Conservation (phyloP, 176 grass and related monocot genomes). For the Bolboschoenus planiculmis region DNA sequence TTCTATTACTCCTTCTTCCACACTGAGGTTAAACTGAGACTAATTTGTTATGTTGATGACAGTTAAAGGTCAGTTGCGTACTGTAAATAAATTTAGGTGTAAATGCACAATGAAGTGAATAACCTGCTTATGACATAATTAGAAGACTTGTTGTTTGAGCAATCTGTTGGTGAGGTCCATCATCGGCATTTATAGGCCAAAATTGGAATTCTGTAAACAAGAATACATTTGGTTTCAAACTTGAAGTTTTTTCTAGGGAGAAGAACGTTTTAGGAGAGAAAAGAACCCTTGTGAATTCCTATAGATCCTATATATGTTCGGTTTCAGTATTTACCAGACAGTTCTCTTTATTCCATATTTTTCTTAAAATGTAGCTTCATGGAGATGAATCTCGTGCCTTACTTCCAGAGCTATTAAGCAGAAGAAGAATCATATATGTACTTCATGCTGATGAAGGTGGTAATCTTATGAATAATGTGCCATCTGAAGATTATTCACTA, state of each 20-base stretch:
- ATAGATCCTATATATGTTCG: neutral
- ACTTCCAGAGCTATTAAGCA: constrained; percentile 39
- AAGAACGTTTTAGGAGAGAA: neutral
- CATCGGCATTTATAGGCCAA: neutral
- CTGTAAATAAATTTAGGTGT: neutral
- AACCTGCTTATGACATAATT: neutral
- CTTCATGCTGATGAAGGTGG: constrained; percentile 67
- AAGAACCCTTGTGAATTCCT: neutral
- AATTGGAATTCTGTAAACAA: neutral
- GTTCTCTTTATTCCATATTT: neutral
- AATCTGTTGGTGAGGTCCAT: neutral
- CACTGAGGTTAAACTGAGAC: neutral
- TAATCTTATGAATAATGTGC: constrained; percentile 53
- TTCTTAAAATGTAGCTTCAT: constrained; percentile 60
- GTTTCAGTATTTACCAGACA: neutral
- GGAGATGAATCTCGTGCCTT: constrained; percentile 60
- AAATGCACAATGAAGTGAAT: neutral
- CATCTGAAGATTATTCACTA: constrained; percentile 33
- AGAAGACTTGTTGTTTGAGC: no score
- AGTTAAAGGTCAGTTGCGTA: neutral
- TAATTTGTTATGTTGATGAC: neutral
- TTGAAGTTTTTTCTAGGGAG: neutral
- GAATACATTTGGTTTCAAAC: neutral
- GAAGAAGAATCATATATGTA: constrained; percentile 65
- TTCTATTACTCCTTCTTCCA: neutral